Evolutionary conservation across 179 eudicot species (phyloP).

Genomic region (Spinacia oleracea): DNA sequence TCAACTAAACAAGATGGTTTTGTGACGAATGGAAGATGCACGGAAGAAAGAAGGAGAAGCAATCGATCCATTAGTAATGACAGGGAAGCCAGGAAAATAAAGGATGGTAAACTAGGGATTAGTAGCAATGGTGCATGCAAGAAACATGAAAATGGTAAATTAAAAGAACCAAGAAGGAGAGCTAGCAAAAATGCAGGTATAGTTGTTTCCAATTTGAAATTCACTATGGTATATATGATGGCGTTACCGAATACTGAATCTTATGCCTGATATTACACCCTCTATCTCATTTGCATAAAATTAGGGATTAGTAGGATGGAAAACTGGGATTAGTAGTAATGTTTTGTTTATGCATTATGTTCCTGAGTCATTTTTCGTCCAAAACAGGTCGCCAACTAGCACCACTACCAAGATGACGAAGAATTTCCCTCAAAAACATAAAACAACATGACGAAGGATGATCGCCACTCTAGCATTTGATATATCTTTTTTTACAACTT

Average conservation of each 20-base stretch:
- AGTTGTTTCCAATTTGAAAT: background rate
- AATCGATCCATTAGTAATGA: background rate
- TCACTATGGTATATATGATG: background rate
- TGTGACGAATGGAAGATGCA: background rate
- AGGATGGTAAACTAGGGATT: conserved; percentile 2
- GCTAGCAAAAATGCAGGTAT: conserved; percentile 25
- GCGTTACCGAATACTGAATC: background rate
- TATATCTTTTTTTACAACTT: background rate
- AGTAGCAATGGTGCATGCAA: conserved; percentile 17
- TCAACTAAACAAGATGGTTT: conserved; percentile 11
- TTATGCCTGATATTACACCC: background rate
- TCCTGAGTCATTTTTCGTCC: conserved; percentile 11
- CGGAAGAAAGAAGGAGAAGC: conserved; percentile 7
- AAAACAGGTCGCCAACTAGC: conserved; percentile 12
- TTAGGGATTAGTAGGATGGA: too few relatives aligned
- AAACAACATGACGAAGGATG: conserved; percentile 4
- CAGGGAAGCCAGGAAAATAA: background rate
- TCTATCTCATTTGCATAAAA: background rate
- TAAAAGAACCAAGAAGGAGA: conserved; percentile 23
- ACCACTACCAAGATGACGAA: conserved; percentile 6
- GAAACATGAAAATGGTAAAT: conserved; percentile 4
- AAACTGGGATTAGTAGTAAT: too few relatives aligned
- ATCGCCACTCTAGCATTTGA: background rate
- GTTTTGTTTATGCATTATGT: background rate
- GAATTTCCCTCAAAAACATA: background rate